Evolutionary conservation across 805 yeast genomes (phyloP), one percentile per base, ranked within the genome.

Genomic region (Wickerhamomyces pijperi): DNA sequence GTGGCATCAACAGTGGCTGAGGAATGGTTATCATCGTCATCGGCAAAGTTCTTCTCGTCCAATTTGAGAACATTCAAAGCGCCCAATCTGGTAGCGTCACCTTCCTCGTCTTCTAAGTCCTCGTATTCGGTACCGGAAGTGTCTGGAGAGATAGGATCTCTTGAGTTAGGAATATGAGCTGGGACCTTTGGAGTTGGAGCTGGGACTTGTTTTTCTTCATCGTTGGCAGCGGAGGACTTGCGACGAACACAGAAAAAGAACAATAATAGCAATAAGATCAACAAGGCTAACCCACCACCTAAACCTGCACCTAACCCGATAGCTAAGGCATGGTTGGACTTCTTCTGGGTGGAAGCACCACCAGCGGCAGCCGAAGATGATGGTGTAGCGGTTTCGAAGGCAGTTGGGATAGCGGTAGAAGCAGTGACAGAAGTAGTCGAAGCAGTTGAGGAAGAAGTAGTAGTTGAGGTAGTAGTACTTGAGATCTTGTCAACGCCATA

Each of bases 231-330:
- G 76, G 50, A 84, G 74, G 48, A 31, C 19, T 31, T 25, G 13
- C 29, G 29, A 12, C 29, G 29, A 61, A 5, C 85, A 37, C 2
- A 78, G 25, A 1, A 72, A 37, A 0, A 64, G 65, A 0, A 74
- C 68, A 3, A 76, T 47, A 8, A 77, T n/a, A n/a, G n/a, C n/a
- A 49, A 0, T 31, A 82, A 49, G 2, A 70, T 69, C 3, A 74
- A 60, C 0, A 71, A 54, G 1, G 95, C 95, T n/a, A 31, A 12
- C 9, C 33, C 33, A 12, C 29, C 29, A 25, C 29, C 29, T 36
- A 92, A 69, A 2, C 81, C 84, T n/a, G 83, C 88, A 40, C 96
- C 97, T 43, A 88, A 70, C 1, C 88, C 95, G 53, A 90, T 82
- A 0, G 95, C 95, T n/a, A 84, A 64, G 3, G 73, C 71, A 46